Percentiles rank a stretch among this genome's conserved stretches.
phyloP scores from a whole-genome alignment of 805 yeast genomes.

The Torulaspora franciscae region DNA sequence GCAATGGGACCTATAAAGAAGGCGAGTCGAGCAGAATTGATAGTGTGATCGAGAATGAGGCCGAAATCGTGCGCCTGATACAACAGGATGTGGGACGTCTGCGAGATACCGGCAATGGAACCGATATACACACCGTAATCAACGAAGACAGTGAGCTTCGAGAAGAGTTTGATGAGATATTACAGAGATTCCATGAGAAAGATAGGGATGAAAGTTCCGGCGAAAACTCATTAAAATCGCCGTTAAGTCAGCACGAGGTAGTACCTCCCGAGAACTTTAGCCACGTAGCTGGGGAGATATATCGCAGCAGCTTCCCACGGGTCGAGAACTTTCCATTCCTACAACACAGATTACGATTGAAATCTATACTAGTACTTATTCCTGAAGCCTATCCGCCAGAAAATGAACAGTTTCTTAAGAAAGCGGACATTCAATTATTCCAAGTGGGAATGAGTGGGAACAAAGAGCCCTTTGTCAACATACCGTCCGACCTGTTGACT shows the following conservation, averaged over 20 bases:
- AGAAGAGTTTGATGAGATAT: slow-evolving; percentile 16
- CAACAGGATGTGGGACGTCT: slow-evolving; percentile 13
- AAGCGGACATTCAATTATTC: slow-evolving; percentile 60
- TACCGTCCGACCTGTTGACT: slow-evolving; percentile 61
- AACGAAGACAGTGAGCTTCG: slow-evolving; percentile 16
- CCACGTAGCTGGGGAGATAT: slow-evolving; percentile 70
- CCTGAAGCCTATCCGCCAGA: slow-evolving; percentile 89
- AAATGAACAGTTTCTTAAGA: slow-evolving; percentile 57
- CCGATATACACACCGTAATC: slow-evolving; percentile 18
- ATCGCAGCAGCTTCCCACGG: slow-evolving; percentile 86
- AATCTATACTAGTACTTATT: slow-evolving; percentile 73
- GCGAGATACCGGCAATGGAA: slow-evolving; percentile 14
- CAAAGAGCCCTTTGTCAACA: slow-evolving; percentile 87
- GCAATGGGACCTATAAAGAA: not conserved
- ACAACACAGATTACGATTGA: slow-evolving; percentile 50
- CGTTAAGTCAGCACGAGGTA: slow-evolving; percentile 28
- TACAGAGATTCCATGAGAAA: slow-evolving; percentile 15
- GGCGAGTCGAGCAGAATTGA: slow-evolving; percentile 22
- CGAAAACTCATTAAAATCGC: slow-evolving; percentile 5
- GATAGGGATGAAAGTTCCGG: not conserved
- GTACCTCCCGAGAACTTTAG: slow-evolving; percentile 88
- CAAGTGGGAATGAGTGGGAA: slow-evolving; percentile 95
- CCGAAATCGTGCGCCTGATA: slow-evolving; percentile 15
- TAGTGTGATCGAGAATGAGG: slow-evolving; percentile 39
- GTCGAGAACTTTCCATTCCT: slow-evolving; percentile 74